A percentile compares a stretch with the other conserved stretches of the same genome.
Evolutionary conservation across 345 rosid species (phyloP).

Genomic region (Citrus sp.): DNA sequence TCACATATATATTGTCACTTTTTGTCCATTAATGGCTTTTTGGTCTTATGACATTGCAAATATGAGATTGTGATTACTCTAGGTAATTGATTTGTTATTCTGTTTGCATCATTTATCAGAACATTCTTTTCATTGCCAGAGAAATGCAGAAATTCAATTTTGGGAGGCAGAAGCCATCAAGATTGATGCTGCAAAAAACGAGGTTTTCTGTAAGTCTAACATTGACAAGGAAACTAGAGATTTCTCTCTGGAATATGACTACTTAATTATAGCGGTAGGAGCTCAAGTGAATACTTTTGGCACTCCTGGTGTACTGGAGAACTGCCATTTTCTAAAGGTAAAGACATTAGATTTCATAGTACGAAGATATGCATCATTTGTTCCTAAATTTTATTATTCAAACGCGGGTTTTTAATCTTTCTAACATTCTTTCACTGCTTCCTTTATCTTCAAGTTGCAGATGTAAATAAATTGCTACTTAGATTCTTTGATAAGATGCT

Average conservation of each 20-base stretch:
- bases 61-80: neutral
- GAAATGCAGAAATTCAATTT: constrained; percentile 68
- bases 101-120: constrained; percentile 8
- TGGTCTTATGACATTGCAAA: neutral
- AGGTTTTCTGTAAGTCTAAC: constrained; percentile 52
- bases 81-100: neutral
- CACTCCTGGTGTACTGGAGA: constrained; percentile 92
- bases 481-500: constrained; percentile 1
- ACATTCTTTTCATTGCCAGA: constrained; percentile 34
- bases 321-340: constrained; percentile 95
- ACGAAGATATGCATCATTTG: neutral
- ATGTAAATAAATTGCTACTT: neutral
- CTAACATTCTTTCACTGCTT: neutral
- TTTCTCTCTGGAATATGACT: constrained; percentile 76
- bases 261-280: constrained; percentile 83
- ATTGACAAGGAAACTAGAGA: constrained; percentile 54
- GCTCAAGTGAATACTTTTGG: constrained; percentile 92
- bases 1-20: neutral
- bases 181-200: constrained; percentile 70
- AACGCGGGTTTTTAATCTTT: constrained; percentile 1
- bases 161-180: constrained; percentile 87
- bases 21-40: neutral
- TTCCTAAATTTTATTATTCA: neutral
- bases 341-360: neutral
- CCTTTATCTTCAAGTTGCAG: neutral